Evolutionary conservation across 1,284 basidiomycete species (phyloP).

Genomic region (Cryptococcus sp.): DNA sequence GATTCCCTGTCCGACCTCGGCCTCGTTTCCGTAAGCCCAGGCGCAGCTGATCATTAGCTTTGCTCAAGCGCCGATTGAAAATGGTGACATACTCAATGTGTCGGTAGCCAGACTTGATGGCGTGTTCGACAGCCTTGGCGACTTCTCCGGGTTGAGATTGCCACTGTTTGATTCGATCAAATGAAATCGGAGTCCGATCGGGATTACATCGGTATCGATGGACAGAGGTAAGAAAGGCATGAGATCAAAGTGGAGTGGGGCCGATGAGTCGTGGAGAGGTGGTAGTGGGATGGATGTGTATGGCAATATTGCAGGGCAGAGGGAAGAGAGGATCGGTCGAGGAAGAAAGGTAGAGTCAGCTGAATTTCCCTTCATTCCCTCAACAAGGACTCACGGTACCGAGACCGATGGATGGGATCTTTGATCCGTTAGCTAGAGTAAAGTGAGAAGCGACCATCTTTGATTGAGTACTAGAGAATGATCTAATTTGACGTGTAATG

Average conservation of each 20-base stretch:
- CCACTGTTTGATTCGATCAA: conserved; percentile 34
- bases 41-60: conserved; percentile 29
- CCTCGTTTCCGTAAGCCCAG: conserved; percentile 62
- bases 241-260: neutral
- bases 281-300: too few species aligned
- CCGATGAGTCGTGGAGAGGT: neutral
- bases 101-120: conserved; percentile 55
- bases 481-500: neutral
- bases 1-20: conserved; percentile 78
- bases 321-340: neutral
- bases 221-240: neutral
- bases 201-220: neutral
- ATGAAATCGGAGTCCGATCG: conserved; percentile 6
- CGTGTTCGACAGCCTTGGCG: conserved; percentile 46
- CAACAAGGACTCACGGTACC: conserved; percentile 48
- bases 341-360: conserved; percentile 1
- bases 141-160: conserved; percentile 48
- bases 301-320: neutral
- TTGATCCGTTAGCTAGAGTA: conserved; percentile 45
- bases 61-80: neutral
- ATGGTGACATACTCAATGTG: conserved; percentile 69
- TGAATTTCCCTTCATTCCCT: neutral
- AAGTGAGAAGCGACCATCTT: conserved; percentile 34
- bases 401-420: conserved; percentile 50
- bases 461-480: conserved; percentile 2